phyloP scores from a whole-genome alignment of 345 rosid species.

The Excoecaria agallocha region DNA sequence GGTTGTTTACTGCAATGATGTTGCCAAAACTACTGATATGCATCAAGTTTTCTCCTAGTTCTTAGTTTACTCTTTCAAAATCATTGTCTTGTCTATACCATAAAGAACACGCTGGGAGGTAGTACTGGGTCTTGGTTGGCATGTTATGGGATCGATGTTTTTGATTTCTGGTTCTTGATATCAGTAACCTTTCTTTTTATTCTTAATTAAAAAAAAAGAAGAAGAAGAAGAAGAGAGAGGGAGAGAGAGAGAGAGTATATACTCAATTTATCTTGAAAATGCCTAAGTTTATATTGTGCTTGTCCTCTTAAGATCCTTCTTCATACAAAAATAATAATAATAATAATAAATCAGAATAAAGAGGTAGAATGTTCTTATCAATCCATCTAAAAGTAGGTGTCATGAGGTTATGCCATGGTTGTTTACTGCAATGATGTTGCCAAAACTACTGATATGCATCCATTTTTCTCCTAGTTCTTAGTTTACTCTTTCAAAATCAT shows the following conservation, averaged over 20 bases:
- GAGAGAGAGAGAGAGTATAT: too few relatives aligned
- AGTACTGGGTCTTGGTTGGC: background rate
- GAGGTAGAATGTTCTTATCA: background rate
- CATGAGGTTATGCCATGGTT: background rate
- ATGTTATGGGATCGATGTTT: background rate
- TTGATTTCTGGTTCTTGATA: background rate
- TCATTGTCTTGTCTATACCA: background rate
- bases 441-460: background rate
- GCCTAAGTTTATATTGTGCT: background rate
- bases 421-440: background rate
- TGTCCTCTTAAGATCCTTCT: background rate
- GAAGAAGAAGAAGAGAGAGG: too few relatives aligned
- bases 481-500: background rate
- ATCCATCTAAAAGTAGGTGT: background rate
- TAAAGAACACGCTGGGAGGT: background rate
- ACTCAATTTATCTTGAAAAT: too few relatives aligned
- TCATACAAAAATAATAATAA: background rate
- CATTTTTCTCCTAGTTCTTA: background rate
- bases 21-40: background rate
- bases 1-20: background rate
- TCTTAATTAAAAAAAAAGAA: background rate
- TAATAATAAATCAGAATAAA: background rate
- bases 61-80: background rate
- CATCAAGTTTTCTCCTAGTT: background rate
- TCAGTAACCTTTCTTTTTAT: background rate